Evolutionary conservation across 2,329 filamentous ascomycete species (phyloP), one percentile per base, ranked within the genome.

Genomic region (Pyrenophora tritici-repentis): DNA sequence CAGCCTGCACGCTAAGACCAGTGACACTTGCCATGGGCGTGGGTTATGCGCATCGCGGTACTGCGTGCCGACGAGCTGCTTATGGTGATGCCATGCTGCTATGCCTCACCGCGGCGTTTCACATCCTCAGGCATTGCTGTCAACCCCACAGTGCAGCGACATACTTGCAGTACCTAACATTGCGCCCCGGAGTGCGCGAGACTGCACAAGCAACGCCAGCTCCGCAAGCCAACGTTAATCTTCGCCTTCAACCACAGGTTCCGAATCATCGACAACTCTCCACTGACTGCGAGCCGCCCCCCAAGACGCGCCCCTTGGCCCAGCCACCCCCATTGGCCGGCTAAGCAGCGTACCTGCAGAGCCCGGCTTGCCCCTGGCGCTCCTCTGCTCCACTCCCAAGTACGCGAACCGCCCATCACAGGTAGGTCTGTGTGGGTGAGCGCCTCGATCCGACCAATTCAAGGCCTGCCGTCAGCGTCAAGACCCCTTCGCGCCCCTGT

Each of bases 401-500:
- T 47, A 44, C 58, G 58, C 63, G 57, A 65, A 56, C 66, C 59
- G 56, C 56, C 56, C 59, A 56, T 48, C 41, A 42, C 57, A 36
- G 51, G 24, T 50, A 33, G 50, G 36, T 14, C 41, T 20, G 54
- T 33, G 41, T 47, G 40, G 42, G 42, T 39, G 51, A 56, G 61
- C 62, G 61, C 65, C 54, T 62, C 50, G 49, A 58, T 41, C 42
- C 57, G 52, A 45, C 69, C 67, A 69, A 71, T 70, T 71, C 63
- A 36, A 53, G 43, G 53, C 47, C 50, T 50, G 54, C 58, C 58
- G 70, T 70, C 66, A 51, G 56, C 66, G 55, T 59, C 40, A 38
- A 61, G 59, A 42, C 62, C 61, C 55, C 58, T 40, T 24, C 48
- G 62, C 57, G 61, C 60, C 55, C 63, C 52, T 56, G 54, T 50